A percentile compares a stretch with the other conserved stretches of the same genome.
Conservation (phyloP, 768 basidiomycete species). For the Favolaschia claudopus region DNA sequence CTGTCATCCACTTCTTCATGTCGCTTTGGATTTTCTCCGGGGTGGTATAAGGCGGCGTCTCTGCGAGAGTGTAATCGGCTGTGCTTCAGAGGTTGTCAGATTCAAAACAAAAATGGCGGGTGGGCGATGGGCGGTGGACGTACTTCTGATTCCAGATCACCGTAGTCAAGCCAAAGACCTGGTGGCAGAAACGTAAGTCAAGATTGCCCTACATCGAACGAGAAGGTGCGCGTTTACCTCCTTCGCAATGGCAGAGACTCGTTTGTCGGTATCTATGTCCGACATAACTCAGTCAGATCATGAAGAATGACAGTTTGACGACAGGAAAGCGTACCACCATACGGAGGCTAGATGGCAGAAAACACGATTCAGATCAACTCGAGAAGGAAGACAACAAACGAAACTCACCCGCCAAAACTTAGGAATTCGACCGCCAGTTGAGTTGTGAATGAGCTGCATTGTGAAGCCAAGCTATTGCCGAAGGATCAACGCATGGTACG, state of each 20-base stretch:
- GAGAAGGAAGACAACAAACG: neutral
- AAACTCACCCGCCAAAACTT: conserved; percentile 68
- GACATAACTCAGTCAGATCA: neutral
- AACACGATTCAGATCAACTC: too few species aligned
- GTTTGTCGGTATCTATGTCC: conserved; percentile 74
- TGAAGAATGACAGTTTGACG: neutral
- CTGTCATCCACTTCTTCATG: conserved; percentile 67
- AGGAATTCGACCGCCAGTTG: conserved; percentile 75
- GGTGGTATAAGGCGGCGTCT: conserved; percentile 46
- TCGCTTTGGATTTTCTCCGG: conserved; percentile 51
- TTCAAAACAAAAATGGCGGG: conserved; percentile 31
- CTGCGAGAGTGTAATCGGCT: conserved; percentile 74
- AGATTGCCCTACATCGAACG: neutral
- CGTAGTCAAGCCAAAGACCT: conserved; percentile 84
- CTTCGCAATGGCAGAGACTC: conserved; percentile 85
- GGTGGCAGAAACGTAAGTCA: conserved; percentile 23
- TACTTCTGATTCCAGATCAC: conserved; percentile 93
- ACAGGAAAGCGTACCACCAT: conserved; percentile 53
- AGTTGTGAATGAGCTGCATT: conserved; percentile 79
- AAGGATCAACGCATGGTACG: conserved; percentile 48
- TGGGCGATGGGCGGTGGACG: conserved; percentile 32
- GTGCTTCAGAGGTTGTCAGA: conserved; percentile 52
- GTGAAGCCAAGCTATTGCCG: conserved; percentile 74
- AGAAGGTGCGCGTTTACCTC: too few species aligned
- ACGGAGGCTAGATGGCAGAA: too few species aligned